Evolutionary conservation across 2,329 filamentous ascomycete species (phyloP).

Genomic region (Ophiostoma sp.): DNA sequence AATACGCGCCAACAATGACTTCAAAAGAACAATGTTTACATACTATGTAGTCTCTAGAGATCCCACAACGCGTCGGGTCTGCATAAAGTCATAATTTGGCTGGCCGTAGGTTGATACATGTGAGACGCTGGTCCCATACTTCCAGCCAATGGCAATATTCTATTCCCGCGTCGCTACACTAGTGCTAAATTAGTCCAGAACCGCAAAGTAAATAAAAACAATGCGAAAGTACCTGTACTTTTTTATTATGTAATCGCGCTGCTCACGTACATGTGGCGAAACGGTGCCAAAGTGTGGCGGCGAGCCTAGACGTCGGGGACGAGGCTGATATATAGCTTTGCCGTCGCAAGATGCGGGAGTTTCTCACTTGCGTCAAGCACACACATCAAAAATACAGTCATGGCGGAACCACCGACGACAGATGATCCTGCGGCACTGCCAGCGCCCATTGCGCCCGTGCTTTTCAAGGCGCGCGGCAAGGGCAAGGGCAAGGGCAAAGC

Average conservation of each 20-base stretch:
- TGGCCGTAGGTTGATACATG: constrained; percentile 1
- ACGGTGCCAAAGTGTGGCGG: not conserved
- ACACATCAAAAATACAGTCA: not conserved
- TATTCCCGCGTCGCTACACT: not conserved
- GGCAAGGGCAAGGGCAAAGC: constrained; percentile 63
- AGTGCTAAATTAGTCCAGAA: constrained; percentile 20
- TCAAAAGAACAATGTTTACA: not conserved
- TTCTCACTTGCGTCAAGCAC: not conserved
- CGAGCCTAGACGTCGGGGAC: not conserved
- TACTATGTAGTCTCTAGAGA: not conserved
- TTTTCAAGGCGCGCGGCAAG: constrained; percentile 77
- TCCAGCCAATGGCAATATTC: constrained; percentile 14
- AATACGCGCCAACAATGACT: not conserved
- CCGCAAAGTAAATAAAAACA: constrained; percentile 9
- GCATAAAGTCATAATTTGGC: constrained; percentile 24
- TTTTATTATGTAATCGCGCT: not conserved
- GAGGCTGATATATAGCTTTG: not conserved
- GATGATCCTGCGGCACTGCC: constrained; percentile 31
- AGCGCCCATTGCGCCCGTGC: constrained; percentile 36
- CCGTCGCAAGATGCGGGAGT: not conserved
- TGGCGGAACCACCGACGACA: constrained; percentile 20
- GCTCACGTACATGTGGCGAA: constrained; percentile 13
- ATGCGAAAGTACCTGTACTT: not conserved
- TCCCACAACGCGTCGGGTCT: not conserved
- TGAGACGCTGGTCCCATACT: not conserved